Evolutionary conservation across 805 yeast genomes (phyloP).

Genomic region (Hanseniaspora singularis): DNA sequence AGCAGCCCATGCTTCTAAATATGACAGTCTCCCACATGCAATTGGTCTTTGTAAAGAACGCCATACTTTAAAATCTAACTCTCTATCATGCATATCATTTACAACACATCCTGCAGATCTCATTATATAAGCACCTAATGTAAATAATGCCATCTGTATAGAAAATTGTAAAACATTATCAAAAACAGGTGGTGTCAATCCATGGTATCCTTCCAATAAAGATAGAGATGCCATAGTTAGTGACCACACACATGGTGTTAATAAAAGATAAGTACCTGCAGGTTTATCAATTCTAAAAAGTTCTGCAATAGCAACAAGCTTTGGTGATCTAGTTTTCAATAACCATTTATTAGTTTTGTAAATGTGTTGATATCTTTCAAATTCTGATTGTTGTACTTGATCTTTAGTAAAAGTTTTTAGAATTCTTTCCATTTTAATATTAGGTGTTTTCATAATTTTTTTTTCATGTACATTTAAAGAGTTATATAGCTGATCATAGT

Average conservation of each 20-base stretch:
- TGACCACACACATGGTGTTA: constrained; percentile 85
- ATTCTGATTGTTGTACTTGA: constrained; percentile 32
- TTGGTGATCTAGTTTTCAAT: constrained; percentile 51
- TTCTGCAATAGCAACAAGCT: constrained; percentile 81
- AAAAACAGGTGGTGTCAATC: background rate
- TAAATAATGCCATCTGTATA: constrained; percentile 36
- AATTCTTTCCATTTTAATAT: constrained; percentile 2
- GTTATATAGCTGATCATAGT: constrained; percentile 3
- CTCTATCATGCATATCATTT: constrained; percentile 75
- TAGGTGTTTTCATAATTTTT: constrained; percentile 12
- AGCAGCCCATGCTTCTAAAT: constrained; percentile 56
- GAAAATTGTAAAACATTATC: constrained; percentile 1
- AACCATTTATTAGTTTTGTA: constrained; percentile 1
- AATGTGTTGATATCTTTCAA: constrained; percentile 30
- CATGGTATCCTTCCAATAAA: constrained; percentile 35
- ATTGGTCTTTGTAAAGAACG: constrained; percentile 88
- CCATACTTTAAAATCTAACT: constrained; percentile 73
- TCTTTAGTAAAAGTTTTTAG: constrained; percentile 22
- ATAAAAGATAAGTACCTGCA: constrained; percentile 79
- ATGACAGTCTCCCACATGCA: constrained; percentile 70
- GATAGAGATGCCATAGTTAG: constrained; percentile 77
- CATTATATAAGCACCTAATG: constrained; percentile 80
- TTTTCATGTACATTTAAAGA: background rate
- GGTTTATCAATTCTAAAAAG: constrained; percentile 88
- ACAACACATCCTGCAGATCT: constrained; percentile 97